phyloP scores from a whole-genome alignment of 75 land plant genomes.

The Cryptomeria japonica region DNA sequence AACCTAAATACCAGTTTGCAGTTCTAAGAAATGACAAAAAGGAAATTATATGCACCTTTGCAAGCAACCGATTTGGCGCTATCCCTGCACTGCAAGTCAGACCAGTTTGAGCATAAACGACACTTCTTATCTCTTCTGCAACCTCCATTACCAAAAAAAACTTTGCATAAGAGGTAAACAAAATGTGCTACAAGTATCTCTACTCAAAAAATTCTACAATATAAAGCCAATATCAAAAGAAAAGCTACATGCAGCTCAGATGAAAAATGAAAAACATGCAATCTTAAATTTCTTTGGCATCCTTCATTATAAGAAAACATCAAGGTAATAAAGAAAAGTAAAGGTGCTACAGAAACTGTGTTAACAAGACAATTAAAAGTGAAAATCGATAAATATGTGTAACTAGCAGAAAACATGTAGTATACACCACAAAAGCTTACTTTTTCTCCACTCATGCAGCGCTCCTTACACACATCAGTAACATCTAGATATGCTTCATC shows the following conservation, averaged over 20 bases:
- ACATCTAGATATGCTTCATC: slow-evolving; percentile 95
- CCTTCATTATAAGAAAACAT: neutral
- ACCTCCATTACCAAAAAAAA: slow-evolving; percentile 34
- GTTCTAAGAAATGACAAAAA: neutral
- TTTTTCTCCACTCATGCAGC: slow-evolving; percentile 41
- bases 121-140: slow-evolving; percentile 72
- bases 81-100: slow-evolving; percentile 95
- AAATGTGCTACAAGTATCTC: neutral
- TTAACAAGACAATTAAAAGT: neutral
- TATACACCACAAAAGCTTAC: slow-evolving; percentile 34
- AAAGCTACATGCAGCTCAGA: neutral
- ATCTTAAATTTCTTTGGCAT: neutral
- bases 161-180: neutral
- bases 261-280: neutral
- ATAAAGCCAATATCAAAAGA: neutral
- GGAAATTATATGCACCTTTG: slow-evolving; percentile 56
- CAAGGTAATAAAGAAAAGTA: neutral
- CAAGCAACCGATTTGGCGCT: slow-evolving; percentile 82
- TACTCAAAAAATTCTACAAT: neutral
- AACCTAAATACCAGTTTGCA: neutral
- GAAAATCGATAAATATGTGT: neutral
- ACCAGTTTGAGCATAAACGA: slow-evolving; percentile 62
- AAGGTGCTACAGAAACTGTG: neutral
- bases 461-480: slow-evolving; percentile 60
- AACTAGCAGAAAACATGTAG: neutral